Evolutionary conservation across 768 basidiomycete genomes (phyloP).

Genomic region (Mycena indigotica): DNA sequence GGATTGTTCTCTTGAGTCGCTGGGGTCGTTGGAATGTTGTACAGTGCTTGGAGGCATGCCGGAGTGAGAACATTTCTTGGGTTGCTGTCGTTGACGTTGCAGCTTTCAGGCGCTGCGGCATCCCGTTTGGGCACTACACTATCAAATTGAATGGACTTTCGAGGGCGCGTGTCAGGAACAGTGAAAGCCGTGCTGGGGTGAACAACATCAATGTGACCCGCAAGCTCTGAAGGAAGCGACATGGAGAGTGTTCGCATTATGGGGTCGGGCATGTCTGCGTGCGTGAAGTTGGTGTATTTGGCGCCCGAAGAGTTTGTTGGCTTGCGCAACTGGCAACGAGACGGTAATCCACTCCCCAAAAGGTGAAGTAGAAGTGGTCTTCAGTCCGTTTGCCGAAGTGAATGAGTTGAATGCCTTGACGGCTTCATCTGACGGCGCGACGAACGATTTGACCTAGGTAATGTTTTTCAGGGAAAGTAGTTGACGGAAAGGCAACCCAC

Average conservation of each 20-base stretch:
- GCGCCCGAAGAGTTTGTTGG: conserved; percentile 25
- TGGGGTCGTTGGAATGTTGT: conserved; percentile 26
- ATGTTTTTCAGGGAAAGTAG: too few relatives aligned
- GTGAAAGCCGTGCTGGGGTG: conserved; percentile 24
- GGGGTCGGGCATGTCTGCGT: conserved; percentile 14
- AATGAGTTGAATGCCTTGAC: too few relatives aligned
- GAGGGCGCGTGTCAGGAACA: background rate
- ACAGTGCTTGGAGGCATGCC: conserved; percentile 26
- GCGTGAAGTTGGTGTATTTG: conserved; percentile 17
- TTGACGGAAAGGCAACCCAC: too few relatives aligned
- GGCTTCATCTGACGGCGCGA: too few relatives aligned
- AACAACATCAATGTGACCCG: conserved; percentile 20
- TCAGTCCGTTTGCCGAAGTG: too few relatives aligned
- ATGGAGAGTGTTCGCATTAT: conserved; percentile 24
- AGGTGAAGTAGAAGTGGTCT: too few relatives aligned
- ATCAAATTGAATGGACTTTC: background rate
- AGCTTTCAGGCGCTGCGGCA: conserved; percentile 17
- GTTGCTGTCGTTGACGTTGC: conserved; percentile 11
- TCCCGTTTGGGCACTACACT: background rate
- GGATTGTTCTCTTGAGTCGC: conserved; percentile 22
- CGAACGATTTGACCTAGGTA: too few relatives aligned
- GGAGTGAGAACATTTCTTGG: conserved; percentile 23
- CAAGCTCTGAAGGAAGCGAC: conserved; percentile 22
- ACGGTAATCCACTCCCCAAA: conserved; percentile 21
- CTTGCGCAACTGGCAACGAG: conserved; percentile 20